These are phyloP conservation scores for Helotiales sp. DNA, from an alignment of 2,329 filamentous ascomycete genomes.

Conservation along the genomic window DNA sequence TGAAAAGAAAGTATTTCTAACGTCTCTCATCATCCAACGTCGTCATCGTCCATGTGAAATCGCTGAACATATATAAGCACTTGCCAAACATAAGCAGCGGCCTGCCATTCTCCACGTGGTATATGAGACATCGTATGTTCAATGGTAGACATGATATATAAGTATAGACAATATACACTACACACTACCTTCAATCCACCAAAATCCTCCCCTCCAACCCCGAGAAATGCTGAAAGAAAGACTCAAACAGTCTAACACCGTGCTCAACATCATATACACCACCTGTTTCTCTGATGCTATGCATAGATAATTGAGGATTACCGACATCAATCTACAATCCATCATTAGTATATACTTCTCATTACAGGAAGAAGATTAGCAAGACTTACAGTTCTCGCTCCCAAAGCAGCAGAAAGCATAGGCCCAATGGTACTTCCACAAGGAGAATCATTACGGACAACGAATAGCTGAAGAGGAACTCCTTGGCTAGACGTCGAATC, in stretches of 20 bases:
- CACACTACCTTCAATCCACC: constrained; percentile 64
- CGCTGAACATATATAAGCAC: too few species aligned
- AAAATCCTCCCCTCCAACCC: constrained; percentile 79
- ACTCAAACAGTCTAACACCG: constrained; percentile 80
- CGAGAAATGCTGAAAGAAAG: constrained; percentile 86
- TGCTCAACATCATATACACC: constrained; percentile 86
- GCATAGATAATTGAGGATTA: constrained; percentile 79
- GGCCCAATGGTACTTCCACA: constrained; percentile 97
- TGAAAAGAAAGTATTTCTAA: too few species aligned
- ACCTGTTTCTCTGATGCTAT: constrained; percentile 91
- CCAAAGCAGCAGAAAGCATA: constrained; percentile 87
- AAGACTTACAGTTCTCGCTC: constrained; percentile 73
- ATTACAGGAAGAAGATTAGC: neutral
- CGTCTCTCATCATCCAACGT: too few species aligned
- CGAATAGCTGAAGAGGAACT: constrained; percentile 92
- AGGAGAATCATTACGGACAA: constrained; percentile 91
- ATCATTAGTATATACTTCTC: neutral
- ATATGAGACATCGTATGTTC: too few species aligned
- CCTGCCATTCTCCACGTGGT: too few species aligned
- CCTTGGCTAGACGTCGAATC: constrained; percentile 53
- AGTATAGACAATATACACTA: neutral
- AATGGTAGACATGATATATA: neutral
- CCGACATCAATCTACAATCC: constrained; percentile 7
- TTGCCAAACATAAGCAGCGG: too few species aligned
- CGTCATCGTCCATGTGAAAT: too few species aligned